These are phyloP conservation scores for Ophiostoma himal-ulmi DNA, from an alignment of 2,329 filamentous ascomycete species.

Conservation along the genomic window DNA sequence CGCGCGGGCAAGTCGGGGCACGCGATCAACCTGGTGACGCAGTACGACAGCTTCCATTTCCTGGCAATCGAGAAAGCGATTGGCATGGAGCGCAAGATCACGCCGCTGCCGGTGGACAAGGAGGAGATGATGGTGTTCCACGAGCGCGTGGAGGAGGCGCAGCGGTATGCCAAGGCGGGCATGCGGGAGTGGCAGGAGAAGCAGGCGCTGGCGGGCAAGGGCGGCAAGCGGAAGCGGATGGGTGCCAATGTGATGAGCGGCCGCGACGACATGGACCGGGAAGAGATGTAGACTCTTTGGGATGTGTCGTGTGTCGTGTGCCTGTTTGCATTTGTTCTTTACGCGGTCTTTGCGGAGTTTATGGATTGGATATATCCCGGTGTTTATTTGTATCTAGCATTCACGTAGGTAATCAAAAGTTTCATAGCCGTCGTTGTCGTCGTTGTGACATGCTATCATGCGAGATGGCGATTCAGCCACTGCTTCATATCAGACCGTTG, in stretches of 20 bases:
- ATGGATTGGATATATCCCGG: slow-evolving; percentile 3
- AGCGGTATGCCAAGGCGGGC: slow-evolving; percentile 69
- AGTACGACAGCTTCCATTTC: slow-evolving; percentile 80
- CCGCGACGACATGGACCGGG: slow-evolving; percentile 64
- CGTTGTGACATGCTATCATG: background rate
- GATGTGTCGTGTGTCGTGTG: background rate
- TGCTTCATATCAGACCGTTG: background rate
- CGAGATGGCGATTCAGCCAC: background rate
- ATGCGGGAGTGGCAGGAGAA: slow-evolving; percentile 64
- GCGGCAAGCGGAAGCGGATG: slow-evolving; percentile 43
- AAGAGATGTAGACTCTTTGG: slow-evolving; percentile 53
- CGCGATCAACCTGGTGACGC: slow-evolving; percentile 74
- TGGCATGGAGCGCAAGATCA: slow-evolving; percentile 59
- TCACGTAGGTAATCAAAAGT: background rate
- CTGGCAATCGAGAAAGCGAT: slow-evolving; percentile 76
- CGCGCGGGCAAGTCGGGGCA: slow-evolving; percentile 79
- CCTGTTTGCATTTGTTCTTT: background rate
- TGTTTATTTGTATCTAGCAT: background rate
- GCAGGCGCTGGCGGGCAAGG: slow-evolving; percentile 36
- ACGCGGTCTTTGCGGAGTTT: background rate
- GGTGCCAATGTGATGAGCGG: slow-evolving; percentile 32
- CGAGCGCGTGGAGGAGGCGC: slow-evolving; percentile 72
- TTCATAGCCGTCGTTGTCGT: background rate
- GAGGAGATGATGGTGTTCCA: slow-evolving; percentile 82
- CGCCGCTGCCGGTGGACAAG: slow-evolving; percentile 63